Evolutionary conservation across 192 early-diverging fungal species (phyloP).

Genomic region (Entomortierella parvispora): DNA sequence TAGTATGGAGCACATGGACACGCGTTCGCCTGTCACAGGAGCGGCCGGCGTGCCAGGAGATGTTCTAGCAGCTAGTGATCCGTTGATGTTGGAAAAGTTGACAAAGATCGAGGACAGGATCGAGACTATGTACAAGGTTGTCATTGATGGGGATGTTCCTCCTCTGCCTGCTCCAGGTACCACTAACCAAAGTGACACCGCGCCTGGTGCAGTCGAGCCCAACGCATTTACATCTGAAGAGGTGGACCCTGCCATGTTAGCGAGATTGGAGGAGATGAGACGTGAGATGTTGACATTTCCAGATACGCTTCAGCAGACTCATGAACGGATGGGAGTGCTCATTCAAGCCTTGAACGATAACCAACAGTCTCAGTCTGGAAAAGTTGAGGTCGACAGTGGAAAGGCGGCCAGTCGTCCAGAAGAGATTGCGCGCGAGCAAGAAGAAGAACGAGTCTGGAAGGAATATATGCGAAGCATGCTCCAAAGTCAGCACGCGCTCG

Average conservation of each 20-base stretch:
- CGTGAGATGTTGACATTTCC: background rate
- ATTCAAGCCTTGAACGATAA: too few relatives aligned
- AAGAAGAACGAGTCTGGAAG: constrained; percentile 1
- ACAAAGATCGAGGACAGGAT: background rate
- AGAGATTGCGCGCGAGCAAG: too few relatives aligned
- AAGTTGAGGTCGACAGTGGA: background rate
- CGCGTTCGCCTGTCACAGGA: too few relatives aligned
- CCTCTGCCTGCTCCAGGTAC: background rate
- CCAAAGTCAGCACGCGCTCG: background rate
- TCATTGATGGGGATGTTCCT: constrained; percentile 6
- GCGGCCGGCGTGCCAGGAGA: too few relatives aligned
- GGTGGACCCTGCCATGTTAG: background rate
- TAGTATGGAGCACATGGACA: too few relatives aligned
- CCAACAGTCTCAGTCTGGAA: background rate
- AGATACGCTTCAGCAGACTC: background rate
- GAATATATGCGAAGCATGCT: background rate
- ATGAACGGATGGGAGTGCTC: background rate
- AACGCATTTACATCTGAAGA: too few relatives aligned
- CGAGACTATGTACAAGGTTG: constrained; percentile 6
- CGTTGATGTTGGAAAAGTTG: background rate
- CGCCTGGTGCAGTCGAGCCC: too few relatives aligned
- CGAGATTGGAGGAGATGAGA: background rate
- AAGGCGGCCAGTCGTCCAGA: too few relatives aligned
- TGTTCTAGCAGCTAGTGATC: background rate
- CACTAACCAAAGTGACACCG: background rate